Evolutionary conservation across 139 green algal species (phyloP), one percentile per base, ranked within the genome.

Genomic region (Prasinococcaceae sp.): DNA sequence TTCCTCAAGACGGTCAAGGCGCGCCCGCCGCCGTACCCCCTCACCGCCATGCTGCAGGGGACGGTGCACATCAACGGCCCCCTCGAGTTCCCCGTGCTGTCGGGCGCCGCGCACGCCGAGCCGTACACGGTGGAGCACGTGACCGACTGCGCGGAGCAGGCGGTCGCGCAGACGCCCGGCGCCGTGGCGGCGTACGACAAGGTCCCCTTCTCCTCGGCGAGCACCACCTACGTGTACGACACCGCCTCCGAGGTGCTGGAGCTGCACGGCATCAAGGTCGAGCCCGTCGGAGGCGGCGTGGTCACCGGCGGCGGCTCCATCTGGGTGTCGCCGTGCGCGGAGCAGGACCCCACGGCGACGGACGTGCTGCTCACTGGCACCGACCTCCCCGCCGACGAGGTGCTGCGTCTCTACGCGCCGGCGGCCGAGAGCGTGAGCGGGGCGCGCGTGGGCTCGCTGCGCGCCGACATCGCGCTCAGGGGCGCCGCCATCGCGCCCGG

Each of bases 1-100:
- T 16, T 93, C 63, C 73, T 90, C 6, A 82, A 78, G 23, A 89
- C 78, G 2, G 70, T 94, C 40, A 84, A 76, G 6, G 70, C 86
- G 37, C 63, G 80, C 22, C 85, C 86, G 0, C 51, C 79, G 9
- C 85, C 85, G 4, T 63, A 80, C 42, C 66, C 79, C 0, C 28
- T 92, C 0, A 78, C 80, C 6, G 88, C 86, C 5, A 74, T 73
- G 9, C 28, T 94, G 35, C 47, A 74, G 12, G 89, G 89, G 9
- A 69, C 81, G 52, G 58, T 98, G 55, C 82, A 94, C 63, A 70
- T 78, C 49, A 85, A 72, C 0, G 89, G 89, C 1, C 84, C 84
- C 1, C 74, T 96, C 30, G 87, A 96, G 55, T 68, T 80, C 47
- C 87, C 87, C 1, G 68, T 94, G 2, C 94, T 92, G 65, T 83